Base-by-base conservation (phyloP, 164 flowering plant genomes). In the Vitis rotundifolia region DNA sequence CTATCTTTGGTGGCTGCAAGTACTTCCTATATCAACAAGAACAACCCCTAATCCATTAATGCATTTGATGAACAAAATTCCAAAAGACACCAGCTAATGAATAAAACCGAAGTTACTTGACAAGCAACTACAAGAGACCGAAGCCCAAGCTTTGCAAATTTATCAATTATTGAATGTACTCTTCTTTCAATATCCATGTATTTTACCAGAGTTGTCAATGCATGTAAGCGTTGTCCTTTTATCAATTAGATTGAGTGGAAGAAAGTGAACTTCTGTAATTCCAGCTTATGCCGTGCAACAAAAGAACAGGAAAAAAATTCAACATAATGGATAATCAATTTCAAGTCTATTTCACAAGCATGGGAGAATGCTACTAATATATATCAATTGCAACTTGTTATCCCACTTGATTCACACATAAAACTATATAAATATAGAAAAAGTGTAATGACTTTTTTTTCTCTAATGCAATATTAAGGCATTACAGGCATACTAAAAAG, bases 211-310 rank as follows among this genome's bases (percentile, higher is more conserved):
- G 19, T 65, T 53, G 56, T 79, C 82, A 28, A 67, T 28, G 60
- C 76, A 79, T 3, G 82, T 79, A 8, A 79, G 66, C 0, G 82
- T 79, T 15, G 79, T 79, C 48, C 79, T 55, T 75, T 79, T 79
- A 37, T 79, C 82, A 26, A 72, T 71, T 18, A 77, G 82, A 57
- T 79, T 79, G 66, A 79, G 76, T 10, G 82, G 82, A 49, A 79
- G 70, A 65, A 79, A 79, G 68, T 79, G 82, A 63, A 77, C 72
- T 64, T 73, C 80, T 29, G 68, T 68, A 37, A 77, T 73, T 14
- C 76, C 77, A 44, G 76, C 76, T 49, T 68, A 68, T 11, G 76
- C 76, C 75, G n/a, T n/a, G n/a, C n/a, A n/a, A n/a, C n/a, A n/a
- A n/a, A n/a, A n/a, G n/a, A n/a, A n/a, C n/a, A n/a, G n/a, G n/a